Evolutionary conservation across 345 rosid genomes (phyloP).

Genomic region (Corymbia maculata): DNA sequence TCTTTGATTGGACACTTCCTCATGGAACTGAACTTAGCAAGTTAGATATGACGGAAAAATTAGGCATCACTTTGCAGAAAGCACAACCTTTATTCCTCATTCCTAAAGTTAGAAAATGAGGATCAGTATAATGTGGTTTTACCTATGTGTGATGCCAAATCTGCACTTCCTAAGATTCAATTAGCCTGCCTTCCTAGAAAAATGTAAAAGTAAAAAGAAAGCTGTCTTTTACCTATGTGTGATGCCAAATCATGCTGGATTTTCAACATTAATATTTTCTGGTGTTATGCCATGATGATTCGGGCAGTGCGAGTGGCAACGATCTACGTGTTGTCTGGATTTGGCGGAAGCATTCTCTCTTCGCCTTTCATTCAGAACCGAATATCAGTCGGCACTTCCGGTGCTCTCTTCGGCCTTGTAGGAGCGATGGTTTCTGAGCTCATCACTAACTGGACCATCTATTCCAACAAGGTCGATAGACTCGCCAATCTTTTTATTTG

Average conservation of each 20-base stretch:
- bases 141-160: not conserved
- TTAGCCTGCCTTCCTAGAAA: not conserved
- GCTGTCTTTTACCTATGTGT: no score
- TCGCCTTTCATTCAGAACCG: constrained; percentile 44
- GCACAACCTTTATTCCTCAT: constrained; percentile 2
- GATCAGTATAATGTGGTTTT: not conserved
- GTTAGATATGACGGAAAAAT: constrained; percentile 10
- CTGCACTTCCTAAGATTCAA: not conserved
- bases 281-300: not conserved
- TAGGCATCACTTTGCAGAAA: constrained; percentile 6
- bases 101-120: constrained; percentile 2
- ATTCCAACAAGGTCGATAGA: constrained; percentile 52
- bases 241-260: no score
- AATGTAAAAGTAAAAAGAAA: not conserved
- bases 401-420: constrained; percentile 89
- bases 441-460: constrained; percentile 76
- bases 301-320: constrained; percentile 62
- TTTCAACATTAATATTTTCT: not conserved
- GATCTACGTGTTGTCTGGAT: constrained; percentile 70
- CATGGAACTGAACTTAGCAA: not conserved
- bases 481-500: not conserved
- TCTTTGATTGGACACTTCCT: constrained; percentile 14
- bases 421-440: constrained; percentile 94
- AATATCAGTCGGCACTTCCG: constrained; percentile 92
- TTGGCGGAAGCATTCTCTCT: constrained; percentile 79